Percentiles rank a stretch among this genome's conserved stretches.
These are phyloP conservation scores for Leccinum glutinopallens DNA, from an alignment of 1,284 basidiomycete genomes.

Conservation along the genomic window DNA sequence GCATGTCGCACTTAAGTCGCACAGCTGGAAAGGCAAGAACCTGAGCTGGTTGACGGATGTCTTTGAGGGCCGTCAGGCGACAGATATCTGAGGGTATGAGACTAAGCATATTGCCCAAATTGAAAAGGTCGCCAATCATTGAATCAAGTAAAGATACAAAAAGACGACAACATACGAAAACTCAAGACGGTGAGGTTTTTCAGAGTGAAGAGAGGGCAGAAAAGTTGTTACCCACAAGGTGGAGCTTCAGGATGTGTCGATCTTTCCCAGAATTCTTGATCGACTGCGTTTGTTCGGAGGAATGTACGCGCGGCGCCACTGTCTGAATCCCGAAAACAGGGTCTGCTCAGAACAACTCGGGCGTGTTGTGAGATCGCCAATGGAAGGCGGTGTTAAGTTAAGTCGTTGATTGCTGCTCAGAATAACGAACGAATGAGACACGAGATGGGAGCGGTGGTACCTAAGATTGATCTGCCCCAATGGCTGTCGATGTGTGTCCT, in stretches of 20 bases:
- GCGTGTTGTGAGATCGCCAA: conserved; percentile 35
- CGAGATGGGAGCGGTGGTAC: conserved; percentile 15
- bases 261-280: conserved; percentile 36
- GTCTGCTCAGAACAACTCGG: conserved; percentile 33
- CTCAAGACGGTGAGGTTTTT: conserved; percentile 35
- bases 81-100: conserved; percentile 52
- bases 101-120: conserved; percentile 39
- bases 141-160: conserved; percentile 1
- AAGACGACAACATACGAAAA: conserved; percentile 29
- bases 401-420: conserved; percentile 28
- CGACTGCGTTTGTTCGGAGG: conserved; percentile 33
- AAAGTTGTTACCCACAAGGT: conserved; percentile 33
- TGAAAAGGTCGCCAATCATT: conserved; percentile 3
- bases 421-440: conserved; percentile 15
- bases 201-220: conserved; percentile 27
- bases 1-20: conserved; percentile 47
- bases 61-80: conserved; percentile 52
- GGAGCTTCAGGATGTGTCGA: conserved; percentile 35
- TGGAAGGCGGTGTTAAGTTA: conserved; percentile 30
- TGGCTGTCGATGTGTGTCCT: conserved; percentile 29
- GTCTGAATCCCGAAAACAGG: conserved; percentile 18
- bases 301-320: conserved; percentile 27
- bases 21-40: conserved; percentile 68
- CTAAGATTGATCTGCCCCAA: conserved; percentile 38
- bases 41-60: conserved; percentile 61